Evolutionary conservation across 2,329 filamentous ascomycete genomes (phyloP).

Genomic region (Penicillium sp.): DNA sequence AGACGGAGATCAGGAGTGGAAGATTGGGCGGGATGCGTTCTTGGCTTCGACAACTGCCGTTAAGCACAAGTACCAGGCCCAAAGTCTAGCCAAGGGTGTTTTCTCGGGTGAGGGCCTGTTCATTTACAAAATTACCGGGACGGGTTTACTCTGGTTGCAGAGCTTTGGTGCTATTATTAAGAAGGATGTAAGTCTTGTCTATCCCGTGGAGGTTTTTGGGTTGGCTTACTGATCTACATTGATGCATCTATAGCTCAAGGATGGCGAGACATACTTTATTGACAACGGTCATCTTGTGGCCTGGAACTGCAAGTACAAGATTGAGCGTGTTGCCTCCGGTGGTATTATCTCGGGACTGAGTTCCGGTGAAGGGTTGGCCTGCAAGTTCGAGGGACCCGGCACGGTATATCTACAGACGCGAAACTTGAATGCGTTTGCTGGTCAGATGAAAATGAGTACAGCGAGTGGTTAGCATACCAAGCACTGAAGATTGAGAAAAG

Average conservation of each 20-base stretch:
- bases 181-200: conserved; percentile 73
- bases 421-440: conserved; percentile 68
- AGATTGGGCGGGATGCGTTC: conserved; percentile 82
- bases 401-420: conserved; percentile 92
- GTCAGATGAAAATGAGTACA: conserved; percentile 52
- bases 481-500: no score
- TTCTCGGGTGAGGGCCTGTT: conserved; percentile 93
- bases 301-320: conserved; percentile 93
- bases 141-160: conserved; percentile 82
- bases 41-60: conserved; percentile 85
- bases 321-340: conserved; percentile 86
- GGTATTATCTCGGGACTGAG: conserved; percentile 87
- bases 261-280: conserved; percentile 84
- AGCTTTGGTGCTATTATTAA: conserved; percentile 94
- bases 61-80: conserved; percentile 81
- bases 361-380: conserved; percentile 85
- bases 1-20: conserved; percentile 69
- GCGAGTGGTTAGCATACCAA: conserved; percentile 21
- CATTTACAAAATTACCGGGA: conserved; percentile 81
- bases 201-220: no score
- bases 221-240: no score
- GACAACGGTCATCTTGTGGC: conserved; percentile 93
- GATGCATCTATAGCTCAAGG: conserved; percentile 25
- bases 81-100: conserved; percentile 84
- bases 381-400: conserved; percentile 88